phyloP scores from a whole-genome alignment of 2,329 filamentous ascomycete genomes.

The Tolypocladium ophioglossoides region DNA sequence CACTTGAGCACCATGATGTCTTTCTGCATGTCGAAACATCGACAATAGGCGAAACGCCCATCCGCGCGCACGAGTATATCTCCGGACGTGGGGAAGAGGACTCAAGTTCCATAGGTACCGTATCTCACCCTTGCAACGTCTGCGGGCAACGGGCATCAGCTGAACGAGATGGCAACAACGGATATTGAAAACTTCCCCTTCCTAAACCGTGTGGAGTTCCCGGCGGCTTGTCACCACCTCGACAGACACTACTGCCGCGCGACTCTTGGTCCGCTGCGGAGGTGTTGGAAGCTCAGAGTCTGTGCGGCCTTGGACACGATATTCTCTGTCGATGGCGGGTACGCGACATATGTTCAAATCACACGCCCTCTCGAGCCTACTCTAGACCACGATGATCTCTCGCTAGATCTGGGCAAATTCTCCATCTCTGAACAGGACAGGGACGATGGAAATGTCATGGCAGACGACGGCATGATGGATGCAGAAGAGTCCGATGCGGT shows the following conservation, averaged over 20 bases:
- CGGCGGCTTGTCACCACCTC: conserved; percentile 51
- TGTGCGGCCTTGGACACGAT: conserved; percentile 39
- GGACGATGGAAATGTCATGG: conserved; percentile 11
- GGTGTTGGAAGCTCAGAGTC: conserved; percentile 42
- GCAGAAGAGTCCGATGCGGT: conserved; percentile 43
- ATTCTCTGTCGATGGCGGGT: conserved; percentile 30
- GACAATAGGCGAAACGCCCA: background rate
- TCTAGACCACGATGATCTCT: conserved; percentile 33
- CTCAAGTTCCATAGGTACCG: too few species aligned
- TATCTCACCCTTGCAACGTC: background rate
- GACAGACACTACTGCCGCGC: conserved; percentile 49
- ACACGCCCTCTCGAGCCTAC: conserved; percentile 38
- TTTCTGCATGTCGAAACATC: background rate
- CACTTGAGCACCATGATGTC: background rate
- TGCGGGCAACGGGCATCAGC: background rate
- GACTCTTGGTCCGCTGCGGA: conserved; percentile 42
- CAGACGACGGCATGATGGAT: conserved; percentile 37
- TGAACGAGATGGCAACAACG: conserved; percentile 2
- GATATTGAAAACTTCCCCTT: conserved; percentile 48
- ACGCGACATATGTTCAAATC: conserved; percentile 45
- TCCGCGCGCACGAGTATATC: background rate
- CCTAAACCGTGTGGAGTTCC: conserved; percentile 51
- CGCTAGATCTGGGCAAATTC: conserved; percentile 33
- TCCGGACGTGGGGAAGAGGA: background rate
- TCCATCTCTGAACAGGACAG: conserved; percentile 25